Evolutionary conservation across 176 grass and related monocot species (phyloP), one percentile per base, ranked within the genome.

Genomic region (Guadua angustifolia): DNA sequence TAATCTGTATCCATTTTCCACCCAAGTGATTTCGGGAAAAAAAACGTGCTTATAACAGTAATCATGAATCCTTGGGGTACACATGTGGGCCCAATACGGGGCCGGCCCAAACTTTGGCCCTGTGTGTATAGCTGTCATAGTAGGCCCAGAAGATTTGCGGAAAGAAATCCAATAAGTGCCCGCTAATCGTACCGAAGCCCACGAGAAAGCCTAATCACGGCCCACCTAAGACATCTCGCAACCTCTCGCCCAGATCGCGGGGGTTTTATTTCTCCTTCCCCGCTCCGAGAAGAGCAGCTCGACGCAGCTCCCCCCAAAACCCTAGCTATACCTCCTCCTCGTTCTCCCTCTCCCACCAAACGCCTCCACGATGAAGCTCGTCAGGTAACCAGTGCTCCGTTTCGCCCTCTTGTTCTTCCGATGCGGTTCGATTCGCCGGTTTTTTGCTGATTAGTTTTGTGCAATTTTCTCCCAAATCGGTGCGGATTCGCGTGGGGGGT

Each of bases 331-430:
- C 69, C 80, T 63, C 82, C 76, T 74, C 64, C 4, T 46, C 79
- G 65, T 21, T 0, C 68, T 10, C 46, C 57, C 22, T 63, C 45
- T 60, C 22, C 58, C 49, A 58, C 68, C 69, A 55, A 49, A 47
- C 76, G 79, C 46, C 79, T 89, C 83, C 80, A 89, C 79, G 78
- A 94, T 94, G 92, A 94, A 94, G 89, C 92, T 94, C 73, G 92
- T 94, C 87, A 92, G 92, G 92, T 88, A 79, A 35, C 24, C 50
- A 15, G 44, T 61, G 21, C 29, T 39, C 51, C 1, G 2, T n/a
- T 0, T 39, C 21, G 2, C 38, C 0, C 15, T 56, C 36, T 25
- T 73, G 56, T 25, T 36, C 13, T 4, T 64, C 8, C 15, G 16
- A 24, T 86, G 42, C 29, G 40, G 5, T 35, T 70, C n/a, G 0